A percentile compares a stretch with the other conserved stretches of the same genome.
Evolutionary conservation across 2,329 filamentous ascomycete species (phyloP).

Genomic region (Cladorrhinum sp.): DNA sequence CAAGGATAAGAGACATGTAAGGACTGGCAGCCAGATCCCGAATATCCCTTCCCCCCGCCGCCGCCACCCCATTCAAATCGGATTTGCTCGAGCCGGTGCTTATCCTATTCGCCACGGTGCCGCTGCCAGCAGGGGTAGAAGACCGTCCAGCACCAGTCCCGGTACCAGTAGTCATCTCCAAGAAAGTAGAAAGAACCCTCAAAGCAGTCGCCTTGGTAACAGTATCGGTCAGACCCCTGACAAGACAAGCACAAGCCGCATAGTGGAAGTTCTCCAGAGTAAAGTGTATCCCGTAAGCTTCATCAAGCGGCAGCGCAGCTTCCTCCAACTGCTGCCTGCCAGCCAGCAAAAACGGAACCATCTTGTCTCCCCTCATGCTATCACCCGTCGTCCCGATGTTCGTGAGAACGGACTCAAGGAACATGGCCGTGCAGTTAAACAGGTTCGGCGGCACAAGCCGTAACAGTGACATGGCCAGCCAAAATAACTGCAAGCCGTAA

Average conservation of each 20-base stretch:
- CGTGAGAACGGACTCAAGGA: conserved; percentile 61
- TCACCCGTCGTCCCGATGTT: conserved; percentile 63
- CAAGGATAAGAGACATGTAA: conserved; percentile 59
- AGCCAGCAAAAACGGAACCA: conserved; percentile 59
- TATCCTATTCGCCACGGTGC: not conserved
- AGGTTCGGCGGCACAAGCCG: conserved; percentile 60
- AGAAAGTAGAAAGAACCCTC: conserved; percentile 59
- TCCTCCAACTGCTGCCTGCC: conserved; percentile 60
- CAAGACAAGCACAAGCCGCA: conserved; percentile 62
- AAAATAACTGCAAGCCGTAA: conserved; percentile 67
- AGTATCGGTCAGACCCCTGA: conserved; percentile 62
- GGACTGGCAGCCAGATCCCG: conserved; percentile 45
- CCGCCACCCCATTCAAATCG: not conserved
- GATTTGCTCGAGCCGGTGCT: not conserved
- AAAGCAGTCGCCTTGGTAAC: conserved; percentile 58
- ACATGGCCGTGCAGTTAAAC: conserved; percentile 64
- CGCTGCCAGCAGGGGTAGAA: not conserved
- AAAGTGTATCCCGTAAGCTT: conserved; percentile 65
- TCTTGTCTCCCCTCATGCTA: conserved; percentile 52
- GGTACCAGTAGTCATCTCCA: conserved; percentile 47
- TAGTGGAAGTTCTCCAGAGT: conserved; percentile 64
- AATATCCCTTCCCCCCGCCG: conserved; percentile 18
- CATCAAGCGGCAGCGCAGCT: conserved; percentile 59
- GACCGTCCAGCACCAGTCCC: not conserved
- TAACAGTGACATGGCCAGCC: conserved; percentile 65